Conservation (phyloP, 2,329 filamentous ascomycete genomes). For the Colletotrichum australisinense region DNA sequence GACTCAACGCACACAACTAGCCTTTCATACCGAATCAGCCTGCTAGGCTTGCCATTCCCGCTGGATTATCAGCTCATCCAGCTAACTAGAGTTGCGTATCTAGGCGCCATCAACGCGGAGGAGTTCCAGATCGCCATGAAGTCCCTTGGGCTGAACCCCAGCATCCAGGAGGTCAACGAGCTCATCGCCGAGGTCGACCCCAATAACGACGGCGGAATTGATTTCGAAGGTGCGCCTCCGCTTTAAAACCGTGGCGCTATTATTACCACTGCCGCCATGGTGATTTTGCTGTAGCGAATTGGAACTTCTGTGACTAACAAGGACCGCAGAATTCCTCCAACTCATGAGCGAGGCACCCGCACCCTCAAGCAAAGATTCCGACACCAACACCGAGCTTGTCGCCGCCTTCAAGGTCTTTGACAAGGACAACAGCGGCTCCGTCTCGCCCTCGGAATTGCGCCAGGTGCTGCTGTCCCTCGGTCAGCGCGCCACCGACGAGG, state of each 20-base stretch:
- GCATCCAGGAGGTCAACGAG: constrained; percentile 36
- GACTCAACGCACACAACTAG: not conserved
- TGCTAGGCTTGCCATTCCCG: not conserved
- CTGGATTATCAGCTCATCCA: not conserved
- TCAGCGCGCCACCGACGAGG: constrained; percentile 37
- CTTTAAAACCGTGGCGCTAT: not conserved
- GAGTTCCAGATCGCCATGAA: constrained; percentile 38
- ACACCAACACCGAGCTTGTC: constrained; percentile 35
- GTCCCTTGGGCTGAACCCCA: constrained; percentile 37
- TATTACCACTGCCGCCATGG: not conserved
- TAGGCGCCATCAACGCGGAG: constrained; percentile 36
- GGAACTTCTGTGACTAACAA: not conserved
- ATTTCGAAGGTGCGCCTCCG: constrained; percentile 28
- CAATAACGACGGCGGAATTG: constrained; percentile 36
- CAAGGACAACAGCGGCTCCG: constrained; percentile 38
- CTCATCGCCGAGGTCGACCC: constrained; percentile 37
- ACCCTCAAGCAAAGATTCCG: constrained; percentile 31
- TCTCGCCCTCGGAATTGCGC: constrained; percentile 36
- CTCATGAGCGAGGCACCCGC: constrained; percentile 36
- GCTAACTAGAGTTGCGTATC: constrained; percentile 12
- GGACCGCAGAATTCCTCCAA: constrained; percentile 35
- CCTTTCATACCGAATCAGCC: not conserved
- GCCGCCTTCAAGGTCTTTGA: constrained; percentile 38
- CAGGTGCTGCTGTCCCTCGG: constrained; percentile 37
- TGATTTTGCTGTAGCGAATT: not conserved